These are phyloP conservation scores for Podaxis sp. DNA, from an alignment of 768 basidiomycete genomes.

Conservation along the genomic window DNA sequence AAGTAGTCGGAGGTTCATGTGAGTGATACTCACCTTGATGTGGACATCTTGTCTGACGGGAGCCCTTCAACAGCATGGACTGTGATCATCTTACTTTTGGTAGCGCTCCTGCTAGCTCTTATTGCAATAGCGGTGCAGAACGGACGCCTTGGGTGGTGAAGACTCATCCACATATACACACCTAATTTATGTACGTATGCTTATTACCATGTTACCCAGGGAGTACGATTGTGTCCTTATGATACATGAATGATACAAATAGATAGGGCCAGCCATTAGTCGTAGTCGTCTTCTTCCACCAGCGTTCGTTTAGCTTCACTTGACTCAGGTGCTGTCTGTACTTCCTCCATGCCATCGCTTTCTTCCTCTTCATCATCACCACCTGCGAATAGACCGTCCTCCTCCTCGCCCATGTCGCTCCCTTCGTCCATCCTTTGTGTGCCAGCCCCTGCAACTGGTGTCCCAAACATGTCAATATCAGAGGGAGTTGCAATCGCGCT, in stretches of 20 bases:
- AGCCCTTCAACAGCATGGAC: conserved; percentile 33
- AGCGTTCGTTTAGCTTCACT: conserved; percentile 76
- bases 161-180: background rate
- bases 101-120: conserved; percentile 43
- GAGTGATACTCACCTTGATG: conserved; percentile 26
- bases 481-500: conserved; percentile 63
- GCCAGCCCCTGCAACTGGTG: conserved; percentile 36
- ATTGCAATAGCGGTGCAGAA: conserved; percentile 41
- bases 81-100: conserved; percentile 36
- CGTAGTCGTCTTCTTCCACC: conserved; percentile 87
- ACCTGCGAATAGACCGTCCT: conserved; percentile 75
- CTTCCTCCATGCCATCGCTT: conserved; percentile 82
- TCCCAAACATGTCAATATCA: conserved; percentile 67
- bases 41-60: conserved; percentile 13
- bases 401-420: conserved; percentile 74
- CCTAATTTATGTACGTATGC: conserved; percentile 13
- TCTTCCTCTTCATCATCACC: conserved; percentile 77
- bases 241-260: conserved; percentile 17
- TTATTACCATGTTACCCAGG: conserved; percentile 19
- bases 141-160: conserved; percentile 10
- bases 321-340: conserved; percentile 52
- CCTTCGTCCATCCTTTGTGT: conserved; percentile 48
- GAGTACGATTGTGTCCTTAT: conserved; percentile 18
- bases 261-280: conserved; percentile 35
- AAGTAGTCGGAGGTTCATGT: conserved; percentile 50